Evolutionary conservation across 2,329 filamentous ascomycete species (phyloP), one percentile per base, ranked within the genome.

Genomic region (Cladosporium cucumerinum): DNA sequence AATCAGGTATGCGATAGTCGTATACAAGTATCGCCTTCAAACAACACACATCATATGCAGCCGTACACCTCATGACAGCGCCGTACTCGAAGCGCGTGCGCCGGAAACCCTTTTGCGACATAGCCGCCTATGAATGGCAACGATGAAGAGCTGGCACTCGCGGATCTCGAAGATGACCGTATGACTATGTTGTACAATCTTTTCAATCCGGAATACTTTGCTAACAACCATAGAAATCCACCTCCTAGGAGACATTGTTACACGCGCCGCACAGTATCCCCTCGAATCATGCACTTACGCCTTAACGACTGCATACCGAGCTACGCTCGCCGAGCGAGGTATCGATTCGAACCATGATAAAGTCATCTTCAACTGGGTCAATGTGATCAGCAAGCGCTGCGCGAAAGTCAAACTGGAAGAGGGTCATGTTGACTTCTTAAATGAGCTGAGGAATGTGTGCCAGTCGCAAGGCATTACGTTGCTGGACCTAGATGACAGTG

Each of bases 161-260:
- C 75, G 65, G 74, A 76, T 49, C 74, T 81, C 66, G 77, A 70
- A 48, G 78, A 80, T 67, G 70, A 80, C 65, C 78, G 80, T 81
- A 57, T 43, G 36, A 30, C 12, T 0, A 2, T 28, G 23, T 18
- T 8, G 30, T 16, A 55, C n/a, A n/a, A n/a, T n/a, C n/a, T n/a
- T n/a, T n/a, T n/a, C n/a, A n/a, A n/a, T n/a, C n/a, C n/a, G n/a
- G n/a, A n/a, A n/a, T n/a, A n/a, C n/a, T n/a, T n/a, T n/a, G 26
- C 51, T 62, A 39, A 63, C 36, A 5, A 10, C 2, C n/a, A 1
- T 64, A 93, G 93, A 96, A 80, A 90, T 97, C 76, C 84, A 86
- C 67, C 84, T 92, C 67, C 83, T 97, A 65, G 89, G 92, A 77
- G 84, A 89, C 65, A 91, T 97, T 72, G 88, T 96, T 72, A 81